phyloP scores from a whole-genome alignment of 78 protist species.

The Cavenderia fasciculata region DNA sequence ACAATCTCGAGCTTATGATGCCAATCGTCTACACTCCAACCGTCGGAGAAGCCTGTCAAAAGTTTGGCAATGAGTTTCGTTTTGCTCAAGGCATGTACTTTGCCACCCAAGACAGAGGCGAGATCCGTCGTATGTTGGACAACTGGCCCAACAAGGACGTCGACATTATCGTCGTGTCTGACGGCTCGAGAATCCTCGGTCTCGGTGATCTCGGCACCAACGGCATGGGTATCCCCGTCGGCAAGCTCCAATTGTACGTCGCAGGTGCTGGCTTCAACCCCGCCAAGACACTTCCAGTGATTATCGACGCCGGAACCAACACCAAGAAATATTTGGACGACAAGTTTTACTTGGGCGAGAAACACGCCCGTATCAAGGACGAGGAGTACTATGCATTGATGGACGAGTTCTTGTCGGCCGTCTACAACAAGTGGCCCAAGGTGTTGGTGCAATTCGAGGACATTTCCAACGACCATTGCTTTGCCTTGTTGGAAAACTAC shows the following conservation, averaged over 20 bases:
- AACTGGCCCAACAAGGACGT: constrained; percentile 88
- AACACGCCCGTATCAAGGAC: constrained; percentile 65
- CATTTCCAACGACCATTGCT: constrained; percentile 88
- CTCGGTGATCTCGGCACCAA: constrained; percentile 98
- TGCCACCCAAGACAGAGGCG: constrained; percentile 84
- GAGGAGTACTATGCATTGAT: constrained; percentile 88
- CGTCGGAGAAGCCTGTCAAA: constrained; percentile 96
- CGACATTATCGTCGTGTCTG: constrained; percentile 96
- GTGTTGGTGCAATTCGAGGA: constrained; percentile 97
- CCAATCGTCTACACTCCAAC: constrained; percentile 97
- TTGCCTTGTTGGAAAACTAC: constrained; percentile 88
- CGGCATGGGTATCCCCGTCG: constrained; percentile 98
- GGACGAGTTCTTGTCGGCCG: constrained; percentile 94
- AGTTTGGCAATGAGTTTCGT: constrained; percentile 83
- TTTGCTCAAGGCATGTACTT: constrained; percentile 91
- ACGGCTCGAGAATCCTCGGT: constrained; percentile 99
- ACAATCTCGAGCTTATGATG: constrained; percentile 83
- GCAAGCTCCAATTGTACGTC: constrained; percentile 94
- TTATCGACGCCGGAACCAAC: constrained; percentile 97
- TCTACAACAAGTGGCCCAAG: constrained; percentile 76
- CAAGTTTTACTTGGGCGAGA: constrained; percentile 94
- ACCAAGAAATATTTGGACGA: constrained; percentile 84
- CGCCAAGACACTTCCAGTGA: constrained; percentile 93
- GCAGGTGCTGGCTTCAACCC: constrained; percentile 93
- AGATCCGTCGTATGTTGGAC: constrained; percentile 73